Percentiles rank a stretch among this genome's conserved stretches.
Conservation (phyloP, 352 stramenopile species). For the Pythium folliculosum region DNA sequence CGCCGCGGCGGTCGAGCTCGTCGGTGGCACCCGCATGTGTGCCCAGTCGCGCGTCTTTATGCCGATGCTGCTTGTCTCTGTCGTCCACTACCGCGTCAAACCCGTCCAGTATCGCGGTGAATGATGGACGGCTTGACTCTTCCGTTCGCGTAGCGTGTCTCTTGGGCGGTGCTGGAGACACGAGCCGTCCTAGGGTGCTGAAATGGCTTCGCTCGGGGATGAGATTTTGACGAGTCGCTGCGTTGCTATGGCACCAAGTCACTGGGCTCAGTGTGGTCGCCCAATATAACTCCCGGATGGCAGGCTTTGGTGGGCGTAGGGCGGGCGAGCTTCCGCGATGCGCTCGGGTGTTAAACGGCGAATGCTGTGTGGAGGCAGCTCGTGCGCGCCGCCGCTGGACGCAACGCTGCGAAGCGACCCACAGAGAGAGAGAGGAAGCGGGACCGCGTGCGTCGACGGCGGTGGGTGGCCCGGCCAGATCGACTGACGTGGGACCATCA, state of each 20-base stretch:
- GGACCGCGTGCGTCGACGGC: slow-evolving; percentile 2
- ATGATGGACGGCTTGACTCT: slow-evolving; percentile 18
- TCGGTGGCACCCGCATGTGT: slow-evolving; percentile 7
- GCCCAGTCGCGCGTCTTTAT: slow-evolving; percentile 10
- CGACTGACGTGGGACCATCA: slow-evolving; percentile 32
- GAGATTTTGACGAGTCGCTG: slow-evolving; percentile 5
- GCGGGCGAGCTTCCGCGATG: background rate
- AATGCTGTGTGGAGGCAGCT: background rate
- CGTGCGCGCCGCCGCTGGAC: no score
- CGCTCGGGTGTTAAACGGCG: background rate
- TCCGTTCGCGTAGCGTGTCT: slow-evolving; percentile 20
- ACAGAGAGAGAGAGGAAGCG: background rate
- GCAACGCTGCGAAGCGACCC: background rate
- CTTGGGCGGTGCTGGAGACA: slow-evolving; percentile 35
- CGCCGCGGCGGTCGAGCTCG: background rate
- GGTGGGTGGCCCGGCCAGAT: slow-evolving; percentile 3
- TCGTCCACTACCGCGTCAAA: slow-evolving; percentile 11
- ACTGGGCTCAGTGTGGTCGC: background rate
- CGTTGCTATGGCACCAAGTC: slow-evolving; percentile 27
- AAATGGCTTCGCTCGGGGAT: background rate
- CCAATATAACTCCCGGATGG: background rate
- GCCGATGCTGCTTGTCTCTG: slow-evolving; percentile 27
- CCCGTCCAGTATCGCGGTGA: background rate
- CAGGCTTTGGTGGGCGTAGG: no score
- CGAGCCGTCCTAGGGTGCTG: slow-evolving; percentile 13